Conservation (phyloP, 2,329 filamentous ascomycete species). For the Ophiocordyceps unilateralis region DNA sequence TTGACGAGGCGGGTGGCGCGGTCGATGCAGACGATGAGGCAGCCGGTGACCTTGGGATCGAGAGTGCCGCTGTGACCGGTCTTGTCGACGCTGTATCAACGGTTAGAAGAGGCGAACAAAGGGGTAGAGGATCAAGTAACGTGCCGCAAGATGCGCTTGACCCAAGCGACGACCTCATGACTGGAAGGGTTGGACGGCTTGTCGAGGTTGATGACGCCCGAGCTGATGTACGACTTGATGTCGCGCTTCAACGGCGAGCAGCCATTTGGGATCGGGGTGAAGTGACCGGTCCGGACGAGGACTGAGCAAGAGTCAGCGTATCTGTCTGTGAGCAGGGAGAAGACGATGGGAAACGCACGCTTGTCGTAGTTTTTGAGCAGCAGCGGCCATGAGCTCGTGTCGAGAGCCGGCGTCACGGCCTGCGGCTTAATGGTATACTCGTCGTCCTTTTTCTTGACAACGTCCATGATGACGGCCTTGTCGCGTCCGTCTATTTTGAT, state of each 20-base stretch:
- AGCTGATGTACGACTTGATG: slow-evolving; percentile 91
- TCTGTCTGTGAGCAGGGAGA: background rate
- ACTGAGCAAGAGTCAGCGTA: slow-evolving; percentile 31
- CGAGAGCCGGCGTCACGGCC: slow-evolving; percentile 56
- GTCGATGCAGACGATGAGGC: slow-evolving; percentile 88
- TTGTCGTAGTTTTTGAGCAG: slow-evolving; percentile 93
- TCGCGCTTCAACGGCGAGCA: slow-evolving; percentile 85
- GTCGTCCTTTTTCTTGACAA: slow-evolving; percentile 28
- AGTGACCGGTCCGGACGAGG: slow-evolving; percentile 85
- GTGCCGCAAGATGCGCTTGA: slow-evolving; percentile 90
- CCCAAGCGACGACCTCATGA: slow-evolving; percentile 98
- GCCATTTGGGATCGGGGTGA: slow-evolving; percentile 88
- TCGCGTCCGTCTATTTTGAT: no score
- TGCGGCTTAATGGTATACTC: slow-evolving; percentile 89
- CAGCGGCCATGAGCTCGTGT: slow-evolving; percentile 83
- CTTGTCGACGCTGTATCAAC: slow-evolving; percentile 45
- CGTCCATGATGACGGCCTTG: slow-evolving; percentile 24
- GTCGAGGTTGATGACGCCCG: slow-evolving; percentile 87
- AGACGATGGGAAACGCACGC: slow-evolving; percentile 34
- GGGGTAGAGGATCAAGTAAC: slow-evolving; percentile 5
- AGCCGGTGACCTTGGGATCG: slow-evolving; percentile 94
- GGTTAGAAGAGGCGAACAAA: background rate
- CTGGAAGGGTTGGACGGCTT: slow-evolving; percentile 87
- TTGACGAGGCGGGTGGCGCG: slow-evolving; percentile 95
- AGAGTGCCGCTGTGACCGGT: slow-evolving; percentile 97